phyloP scores from a whole-genome alignment of 805 yeast species.

The Myxozyma neotropica region DNA sequence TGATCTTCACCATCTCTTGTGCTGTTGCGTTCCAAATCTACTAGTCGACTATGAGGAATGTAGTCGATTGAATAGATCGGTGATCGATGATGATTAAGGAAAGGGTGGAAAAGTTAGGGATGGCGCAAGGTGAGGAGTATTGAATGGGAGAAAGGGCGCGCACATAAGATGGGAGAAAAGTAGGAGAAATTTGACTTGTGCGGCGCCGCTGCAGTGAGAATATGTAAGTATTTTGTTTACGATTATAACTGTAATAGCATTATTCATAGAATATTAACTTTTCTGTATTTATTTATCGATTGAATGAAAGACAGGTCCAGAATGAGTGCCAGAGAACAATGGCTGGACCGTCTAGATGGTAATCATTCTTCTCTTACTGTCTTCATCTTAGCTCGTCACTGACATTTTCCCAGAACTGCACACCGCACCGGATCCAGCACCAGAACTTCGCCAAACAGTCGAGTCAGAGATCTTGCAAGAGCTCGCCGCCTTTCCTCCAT shows the following conservation, averaged over 20 bases:
- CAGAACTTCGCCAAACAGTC: slow-evolving; percentile 18
- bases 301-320: neutral
- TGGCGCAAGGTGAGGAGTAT: too few species aligned
- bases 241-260: too few species aligned
- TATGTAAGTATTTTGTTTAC: too few species aligned
- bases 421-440: slow-evolving; percentile 27
- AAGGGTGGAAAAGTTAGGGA: too few species aligned
- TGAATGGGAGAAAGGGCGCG: neutral
- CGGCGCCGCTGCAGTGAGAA: slow-evolving; percentile 7
- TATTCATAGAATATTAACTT: too few species aligned
- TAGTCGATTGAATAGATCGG: too few species aligned
- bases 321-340: slow-evolving; percentile 18
- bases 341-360: slow-evolving; percentile 26
- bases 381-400: neutral
- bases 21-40: too few species aligned
- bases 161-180: neutral
- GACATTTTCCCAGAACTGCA: slow-evolving; percentile 19
- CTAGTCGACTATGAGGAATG: too few species aligned
- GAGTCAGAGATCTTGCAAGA: slow-evolving; percentile 19
- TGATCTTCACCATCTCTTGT: slow-evolving; percentile 54
- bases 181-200: slow-evolving; percentile 6
- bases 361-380: slow-evolving; percentile 30
- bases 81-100: too few species aligned
- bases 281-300: neutral
- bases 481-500: slow-evolving; percentile 26